Conservation (phyloP, 768 basidiomycete species). For the Guyanaporus albipodus region DNA sequence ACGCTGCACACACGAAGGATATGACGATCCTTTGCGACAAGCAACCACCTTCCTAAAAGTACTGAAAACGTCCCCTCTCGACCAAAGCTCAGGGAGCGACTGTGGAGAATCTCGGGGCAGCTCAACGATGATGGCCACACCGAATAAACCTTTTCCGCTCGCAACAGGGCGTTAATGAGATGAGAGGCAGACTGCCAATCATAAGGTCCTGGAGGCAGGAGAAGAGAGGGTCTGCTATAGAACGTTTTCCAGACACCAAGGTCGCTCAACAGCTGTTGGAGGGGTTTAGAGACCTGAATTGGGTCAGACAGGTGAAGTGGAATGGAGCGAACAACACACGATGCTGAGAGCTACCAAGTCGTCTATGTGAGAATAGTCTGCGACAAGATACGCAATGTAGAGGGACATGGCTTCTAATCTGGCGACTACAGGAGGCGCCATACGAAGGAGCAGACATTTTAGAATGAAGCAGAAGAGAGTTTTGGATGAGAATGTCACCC, state of each 20-base stretch:
- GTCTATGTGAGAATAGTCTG: not conserved
- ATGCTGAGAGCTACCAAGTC: conserved; percentile 4
- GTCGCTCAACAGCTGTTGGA: conserved; percentile 1
- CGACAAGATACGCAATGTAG: conserved; percentile 2
- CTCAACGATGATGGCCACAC: conserved; percentile 6
- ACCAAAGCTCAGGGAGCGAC: not conserved
- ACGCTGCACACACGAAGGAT: conserved; percentile 2
- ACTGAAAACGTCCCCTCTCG: conserved; percentile 1
- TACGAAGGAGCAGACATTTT: not conserved
- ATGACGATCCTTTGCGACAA: conserved; percentile 7
- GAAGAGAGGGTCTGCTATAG: not conserved
- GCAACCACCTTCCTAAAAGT: conserved; percentile 6
- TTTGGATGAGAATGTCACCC: not conserved
- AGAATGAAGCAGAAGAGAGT: not conserved
- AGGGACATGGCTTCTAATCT: conserved; percentile 1
- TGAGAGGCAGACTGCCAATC: conserved; percentile 11
- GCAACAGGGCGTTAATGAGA: conserved; percentile 3
- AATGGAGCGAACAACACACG: not conserved
- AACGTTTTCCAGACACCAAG: conserved; percentile 4
- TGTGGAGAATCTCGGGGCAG: not conserved
- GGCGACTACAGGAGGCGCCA: not conserved
- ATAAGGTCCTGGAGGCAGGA: conserved; percentile 7
- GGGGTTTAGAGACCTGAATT: conserved; percentile 2
- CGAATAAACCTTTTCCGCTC: not conserved
- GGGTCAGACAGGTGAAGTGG: not conserved